Base-by-base conservation (phyloP, 2,329 filamentous ascomycete genomes). In the Fonsecaea pedrosoi region DNA sequence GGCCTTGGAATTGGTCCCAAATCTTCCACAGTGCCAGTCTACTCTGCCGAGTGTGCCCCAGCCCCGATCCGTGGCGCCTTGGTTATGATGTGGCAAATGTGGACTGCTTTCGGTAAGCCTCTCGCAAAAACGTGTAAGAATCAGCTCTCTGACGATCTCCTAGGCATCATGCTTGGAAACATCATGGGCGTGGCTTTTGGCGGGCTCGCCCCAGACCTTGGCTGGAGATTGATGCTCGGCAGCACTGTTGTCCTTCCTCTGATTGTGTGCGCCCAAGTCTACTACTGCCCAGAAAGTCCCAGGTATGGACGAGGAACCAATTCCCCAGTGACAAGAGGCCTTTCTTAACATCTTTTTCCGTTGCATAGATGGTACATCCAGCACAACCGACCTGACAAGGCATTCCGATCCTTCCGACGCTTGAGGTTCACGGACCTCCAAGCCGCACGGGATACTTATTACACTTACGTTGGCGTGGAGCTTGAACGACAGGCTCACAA, bases 201-300 rank as follows among this genome's bases (percentile, higher is more conserved):
- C 73, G 71, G 73, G n/a, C 69, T 79, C 9, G 71, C 75, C 35
- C 57, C 80, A 25, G 86, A 88, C 32, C 82, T 84, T 32, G 79
- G 88, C 70, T 91, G 89, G 89, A 85, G 89, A 35, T 79, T 91
- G 37, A 90, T 90, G 86, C 84, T 92, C 73, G 87, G 84, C 2
- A 90, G 87, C 7, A 89, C 89, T 7, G 84, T 90, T 70, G 81
- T 90, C 1, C 85, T 86, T 2, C 84, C 86, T 18, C 76, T 90
- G 6, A 72, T 88, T 50, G 86, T 88, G 64, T 85, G 84, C 73
- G 75, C 73, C 8, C 80, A 88, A 21, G 88, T 92, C 71, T 92
- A 86, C 76, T 81, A 90, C 62, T 92, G 89, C 73, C 86, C 87
- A 0, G 83, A 85, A 65, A 82, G 78, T 2, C 82, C 82, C 38